Evolutionary conservation across 495 filamentous ascomycete species (phyloP), one percentile per base, ranked within the genome.

Genomic region (Hamigera avellanea): DNA sequence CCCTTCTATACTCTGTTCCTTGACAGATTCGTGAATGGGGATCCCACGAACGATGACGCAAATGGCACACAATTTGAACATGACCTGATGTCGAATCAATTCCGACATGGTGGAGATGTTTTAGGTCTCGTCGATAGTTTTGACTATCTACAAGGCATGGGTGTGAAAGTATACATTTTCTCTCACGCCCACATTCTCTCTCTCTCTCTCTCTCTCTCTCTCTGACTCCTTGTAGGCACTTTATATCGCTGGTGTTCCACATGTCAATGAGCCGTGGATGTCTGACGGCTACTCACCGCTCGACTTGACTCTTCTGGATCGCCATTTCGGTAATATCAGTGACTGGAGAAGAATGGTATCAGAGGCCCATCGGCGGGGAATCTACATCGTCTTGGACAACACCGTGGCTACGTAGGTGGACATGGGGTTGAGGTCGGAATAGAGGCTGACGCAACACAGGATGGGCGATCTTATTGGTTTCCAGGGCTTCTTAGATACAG

Each of bases 391-490:
- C 23, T 28, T 62, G 26, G 57, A 62, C 18, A 60, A 62, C 34
- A 58, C 54, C 0, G 52, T 60, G 45, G 45, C 52, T 13, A 62
- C 57, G 49, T 52, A 35, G 37, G 50, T 49, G 14, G 30, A n/a
- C n/a, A 14, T 30, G 12, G 12, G 12, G 10, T 13, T 5, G 5
- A 5, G 27, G 7, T 32, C 39, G 8, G 2, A 23, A 23, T 23
- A 9, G 9, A 23, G 5, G 9, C 21, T 23, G 21, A 23, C 21
- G 9, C 21, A 23, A 23, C 6, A 23, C 29, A 62, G 53, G 17
- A 56, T 69, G 53, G 56, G 59, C 31, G 59, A 69, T 44, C 45
- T 67, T 23, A 64, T 69, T 32, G 64, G 62, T 0, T 69, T 67
- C 36, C 43, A 60, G 17, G 64, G 61, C 16, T 57, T 51, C 36